These are phyloP conservation scores for Pyrus hybrid DNA, from an alignment of 331 rosid genomes.

Conservation along the genomic window DNA sequence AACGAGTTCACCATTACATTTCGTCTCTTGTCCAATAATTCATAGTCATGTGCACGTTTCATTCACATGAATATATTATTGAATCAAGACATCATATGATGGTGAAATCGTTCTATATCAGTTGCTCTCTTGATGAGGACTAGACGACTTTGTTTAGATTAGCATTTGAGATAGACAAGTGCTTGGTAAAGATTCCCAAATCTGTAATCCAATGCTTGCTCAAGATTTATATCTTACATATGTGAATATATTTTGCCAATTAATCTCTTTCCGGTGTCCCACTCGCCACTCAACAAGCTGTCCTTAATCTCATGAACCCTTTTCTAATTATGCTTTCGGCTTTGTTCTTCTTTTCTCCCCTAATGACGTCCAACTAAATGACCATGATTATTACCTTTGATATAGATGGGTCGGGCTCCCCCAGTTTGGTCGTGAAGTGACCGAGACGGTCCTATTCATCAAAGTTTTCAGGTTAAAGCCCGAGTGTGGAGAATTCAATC, in stretches of 20 bases:
- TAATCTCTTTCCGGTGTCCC: neutral
- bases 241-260: neutral
- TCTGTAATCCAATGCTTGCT: neutral
- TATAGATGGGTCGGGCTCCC: neutral
- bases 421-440: neutral
- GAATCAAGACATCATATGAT: too few species aligned
- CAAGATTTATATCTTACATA: neutral
- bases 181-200: too few species aligned
- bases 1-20: too few species aligned
- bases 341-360: neutral
- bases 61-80: too few species aligned
- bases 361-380: neutral
- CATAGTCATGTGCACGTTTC: too few species aligned
- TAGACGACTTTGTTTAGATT: too few species aligned
- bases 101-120: too few species aligned
- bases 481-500: neutral
- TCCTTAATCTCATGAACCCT: neutral
- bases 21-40: too few species aligned
- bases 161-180: too few species aligned
- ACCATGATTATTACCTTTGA: neutral
- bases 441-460: neutral
- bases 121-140: too few species aligned
- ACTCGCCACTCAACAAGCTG: neutral
- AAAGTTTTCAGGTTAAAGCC: neutral
- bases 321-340: too few species aligned